phyloP scores from a whole-genome alignment of 139 green algal species.

The Astrephomene gubernaculifera region DNA sequence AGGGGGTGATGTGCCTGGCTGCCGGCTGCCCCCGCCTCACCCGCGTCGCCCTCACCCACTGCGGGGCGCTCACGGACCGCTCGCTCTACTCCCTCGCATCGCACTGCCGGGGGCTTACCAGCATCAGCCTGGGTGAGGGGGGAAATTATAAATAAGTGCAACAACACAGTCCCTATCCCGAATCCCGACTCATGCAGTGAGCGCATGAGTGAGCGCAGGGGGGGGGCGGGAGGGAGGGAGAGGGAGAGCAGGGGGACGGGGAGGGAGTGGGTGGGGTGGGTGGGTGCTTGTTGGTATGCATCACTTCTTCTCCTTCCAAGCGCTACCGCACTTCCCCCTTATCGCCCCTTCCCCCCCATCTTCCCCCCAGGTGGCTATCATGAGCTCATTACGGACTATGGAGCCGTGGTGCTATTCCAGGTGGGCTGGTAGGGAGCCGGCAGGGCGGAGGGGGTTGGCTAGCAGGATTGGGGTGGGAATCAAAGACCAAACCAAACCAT shows the following conservation, averaged over 20 bases:
- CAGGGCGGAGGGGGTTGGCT: background rate
- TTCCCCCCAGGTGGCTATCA: slow-evolving; percentile 23
- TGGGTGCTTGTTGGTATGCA: no score
- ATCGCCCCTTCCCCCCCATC: background rate
- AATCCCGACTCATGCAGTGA: no score
- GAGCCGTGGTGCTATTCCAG: slow-evolving; percentile 36
- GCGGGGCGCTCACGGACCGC: slow-evolving; percentile 55
- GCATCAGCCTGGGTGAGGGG: slow-evolving; percentile 17
- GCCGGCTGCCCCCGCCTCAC: slow-evolving; percentile 41
- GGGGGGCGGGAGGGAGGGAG: background rate
- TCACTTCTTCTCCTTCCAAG: no score
- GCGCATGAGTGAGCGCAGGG: background rate
- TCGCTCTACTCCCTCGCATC: slow-evolving; percentile 53
- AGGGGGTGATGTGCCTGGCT: slow-evolving; percentile 51
- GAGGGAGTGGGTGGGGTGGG: background rate
- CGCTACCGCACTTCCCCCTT: no score
- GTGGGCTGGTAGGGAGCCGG: background rate
- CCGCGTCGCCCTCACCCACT: slow-evolving; percentile 55
- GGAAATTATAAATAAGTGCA: no score
- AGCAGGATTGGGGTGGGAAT: background rate
- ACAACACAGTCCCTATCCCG: no score
- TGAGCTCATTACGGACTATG: slow-evolving; percentile 42
- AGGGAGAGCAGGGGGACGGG: background rate
- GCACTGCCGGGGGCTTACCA: slow-evolving; percentile 37
- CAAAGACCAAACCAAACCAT: no score